Conservation (phyloP, 106 monocot genomes). For the Acorus gramineus region DNA sequence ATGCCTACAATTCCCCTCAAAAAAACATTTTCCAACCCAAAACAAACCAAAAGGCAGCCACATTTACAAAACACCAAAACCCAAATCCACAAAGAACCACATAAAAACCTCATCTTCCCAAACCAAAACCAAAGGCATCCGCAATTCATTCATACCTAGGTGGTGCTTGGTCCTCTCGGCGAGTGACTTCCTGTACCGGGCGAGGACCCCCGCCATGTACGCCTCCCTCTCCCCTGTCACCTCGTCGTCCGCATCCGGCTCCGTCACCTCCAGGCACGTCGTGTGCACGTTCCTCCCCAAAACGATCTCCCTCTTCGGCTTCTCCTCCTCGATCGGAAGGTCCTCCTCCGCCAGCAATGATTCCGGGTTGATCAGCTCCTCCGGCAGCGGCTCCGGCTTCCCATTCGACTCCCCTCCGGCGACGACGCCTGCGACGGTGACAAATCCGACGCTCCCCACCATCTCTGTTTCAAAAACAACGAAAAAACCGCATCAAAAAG, state of each 20-base stretch:
- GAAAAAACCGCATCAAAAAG: too few species aligned
- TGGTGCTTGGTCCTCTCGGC: slow-evolving; percentile 26
- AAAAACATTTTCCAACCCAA: too few species aligned
- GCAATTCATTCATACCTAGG: slow-evolving; percentile 5
- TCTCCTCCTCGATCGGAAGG: background rate
- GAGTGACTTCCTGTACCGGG: slow-evolving; percentile 23
- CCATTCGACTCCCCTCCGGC: background rate
- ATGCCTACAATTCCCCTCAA: too few species aligned
- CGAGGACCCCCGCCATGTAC: slow-evolving; percentile 22
- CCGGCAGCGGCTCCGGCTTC: slow-evolving; percentile 15
- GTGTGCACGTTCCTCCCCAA: slow-evolving; percentile 25
- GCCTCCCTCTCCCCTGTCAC: slow-evolving; percentile 27
- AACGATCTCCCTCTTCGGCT: slow-evolving; percentile 15
- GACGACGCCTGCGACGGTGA: background rate
- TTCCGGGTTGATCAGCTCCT: slow-evolving; percentile 10
- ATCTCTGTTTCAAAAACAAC: background rate
- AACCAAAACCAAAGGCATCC: too few species aligned
- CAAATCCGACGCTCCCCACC: background rate
- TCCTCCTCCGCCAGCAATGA: background rate
- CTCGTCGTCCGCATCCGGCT: slow-evolving; percentile 22
- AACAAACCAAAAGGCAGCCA: too few species aligned
- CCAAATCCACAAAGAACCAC: too few species aligned
- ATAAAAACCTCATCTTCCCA: too few species aligned
- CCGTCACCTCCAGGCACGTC: slow-evolving; percentile 18
- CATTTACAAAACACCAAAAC: too few species aligned